These are phyloP conservation scores for Eucalyptus lansdowneana DNA, from an alignment of 345 rosid species.

Conservation along the genomic window DNA sequence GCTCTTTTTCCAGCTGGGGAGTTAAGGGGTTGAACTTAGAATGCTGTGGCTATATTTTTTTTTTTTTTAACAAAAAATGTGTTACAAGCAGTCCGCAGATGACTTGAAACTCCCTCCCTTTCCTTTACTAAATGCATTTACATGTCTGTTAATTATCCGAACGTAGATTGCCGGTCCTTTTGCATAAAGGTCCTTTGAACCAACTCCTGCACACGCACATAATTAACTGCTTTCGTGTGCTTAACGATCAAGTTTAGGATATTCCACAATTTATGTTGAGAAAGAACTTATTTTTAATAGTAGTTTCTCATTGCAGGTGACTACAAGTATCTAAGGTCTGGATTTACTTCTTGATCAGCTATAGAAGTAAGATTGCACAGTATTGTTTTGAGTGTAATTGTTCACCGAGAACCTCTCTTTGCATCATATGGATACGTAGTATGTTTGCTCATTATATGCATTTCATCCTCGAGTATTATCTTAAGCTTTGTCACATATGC, in stretches of 20 bases:
- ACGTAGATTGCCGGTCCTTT: neutral
- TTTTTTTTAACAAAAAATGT: neutral
- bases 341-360: neutral
- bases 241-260: neutral
- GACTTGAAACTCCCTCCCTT: neutral
- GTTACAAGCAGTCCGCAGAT: neutral
- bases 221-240: neutral
- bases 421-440: neutral
- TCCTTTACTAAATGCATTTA: neutral
- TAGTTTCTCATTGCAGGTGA: slow-evolving; percentile 41
- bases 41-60: neutral
- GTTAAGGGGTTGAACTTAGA: neutral
- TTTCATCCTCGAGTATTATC: neutral
- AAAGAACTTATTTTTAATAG: neutral
- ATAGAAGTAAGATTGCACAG: neutral
- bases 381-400: neutral
- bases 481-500: neutral
- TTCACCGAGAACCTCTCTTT: neutral
- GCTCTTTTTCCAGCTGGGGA: neutral
- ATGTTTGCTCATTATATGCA: neutral
- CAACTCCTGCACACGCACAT: neutral
- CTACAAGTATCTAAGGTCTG: slow-evolving; percentile 73
- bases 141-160: neutral
- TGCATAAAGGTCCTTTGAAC: neutral
- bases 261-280: neutral